Percentiles rank a stretch among this genome's conserved stretches.
Conservation (phyloP, 768 basidiomycete species). For the Amanita inopinata region DNA sequence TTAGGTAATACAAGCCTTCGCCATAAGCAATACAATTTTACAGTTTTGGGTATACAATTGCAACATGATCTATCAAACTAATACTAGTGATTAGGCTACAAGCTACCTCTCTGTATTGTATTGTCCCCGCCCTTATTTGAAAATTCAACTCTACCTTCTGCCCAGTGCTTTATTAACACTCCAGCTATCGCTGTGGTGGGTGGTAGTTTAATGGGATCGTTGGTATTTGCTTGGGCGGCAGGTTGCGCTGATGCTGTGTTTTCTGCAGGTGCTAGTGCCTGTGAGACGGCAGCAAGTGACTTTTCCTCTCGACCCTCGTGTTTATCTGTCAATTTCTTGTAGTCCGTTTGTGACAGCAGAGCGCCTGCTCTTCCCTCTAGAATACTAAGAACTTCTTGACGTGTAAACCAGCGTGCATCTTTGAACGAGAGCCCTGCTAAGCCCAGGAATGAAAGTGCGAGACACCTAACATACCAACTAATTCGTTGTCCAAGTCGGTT, state of each 20-base stretch:
- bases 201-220: conserved; percentile 64
- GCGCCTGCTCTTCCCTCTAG: conserved; percentile 48
- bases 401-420: conserved; percentile 90
- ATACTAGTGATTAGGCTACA: conserved; percentile 14
- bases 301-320: conserved; percentile 24
- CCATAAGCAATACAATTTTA: too few species aligned
- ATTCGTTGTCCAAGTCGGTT: conserved; percentile 86
- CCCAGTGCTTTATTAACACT: conserved; percentile 80
- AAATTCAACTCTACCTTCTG: conserved; percentile 42
- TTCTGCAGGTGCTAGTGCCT: conserved; percentile 15
- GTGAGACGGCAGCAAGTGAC: conserved; percentile 13
- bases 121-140: conserved; percentile 11
- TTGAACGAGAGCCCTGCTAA: not conserved
- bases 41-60: too few species aligned
- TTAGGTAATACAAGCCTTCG: too few species aligned
- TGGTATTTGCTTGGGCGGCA: conserved; percentile 18
- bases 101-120: conserved; percentile 13
- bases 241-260: conserved; percentile 13
- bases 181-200: conserved; percentile 74
- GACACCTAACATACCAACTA: conserved; percentile 53
- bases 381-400: conserved; percentile 57
- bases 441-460: not conserved
- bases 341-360: conserved; percentile 35
- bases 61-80: too few species aligned
- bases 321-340: conserved; percentile 36